Evolutionary conservation across 2,329 filamentous ascomycete genomes (phyloP), one percentile per base, ranked within the genome.

Genomic region (Colletotrichum godetiae): DNA sequence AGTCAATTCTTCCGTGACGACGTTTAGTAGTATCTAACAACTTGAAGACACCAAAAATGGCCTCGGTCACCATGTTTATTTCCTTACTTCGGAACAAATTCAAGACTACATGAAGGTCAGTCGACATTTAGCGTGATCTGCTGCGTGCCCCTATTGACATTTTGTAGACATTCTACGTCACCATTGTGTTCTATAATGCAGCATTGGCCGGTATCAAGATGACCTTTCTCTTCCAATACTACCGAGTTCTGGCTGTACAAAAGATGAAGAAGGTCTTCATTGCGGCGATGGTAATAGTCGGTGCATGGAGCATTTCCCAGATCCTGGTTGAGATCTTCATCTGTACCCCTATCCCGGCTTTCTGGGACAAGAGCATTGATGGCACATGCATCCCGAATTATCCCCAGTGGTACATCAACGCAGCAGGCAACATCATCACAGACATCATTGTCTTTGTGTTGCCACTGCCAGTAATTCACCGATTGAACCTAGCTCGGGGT

Each of bases 181-280:
- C 78, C 1, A 78, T 82, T 35, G 67, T 83, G 10, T 68, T 79
- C 22, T 84, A 83, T 75, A 80, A 80, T 58, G 59, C 75, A 8
- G 74, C 76, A 29, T 75, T 84, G 2, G 60, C 76, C 46, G 73
- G 77, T 29, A 77, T 81, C 69, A 84, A 84, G 68, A 77, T 80
- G 62, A 81, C 81, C 0, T 81, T 84, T 52, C 76, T 84, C 33
- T 72, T 82, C 8, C 82, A 84, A 71, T 84, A 84, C 76, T 81
- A 80, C 53, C 81, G 82, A 27, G 77, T 83, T 11, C 80, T 79
- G 10, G 74, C 75, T 6, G 67, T 83, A n/a, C 76, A 78, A 22
- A 75, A 77, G n/a, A 76, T 78, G 71, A 75, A 76, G 24, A 76
- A 66, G n/a, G 56, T 80, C 57, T 80, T 79, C 56, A 69, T 79